These are phyloP conservation scores for Penicillium parvum DNA, from an alignment of 495 filamentous ascomycete genomes.

Conservation along the genomic window DNA sequence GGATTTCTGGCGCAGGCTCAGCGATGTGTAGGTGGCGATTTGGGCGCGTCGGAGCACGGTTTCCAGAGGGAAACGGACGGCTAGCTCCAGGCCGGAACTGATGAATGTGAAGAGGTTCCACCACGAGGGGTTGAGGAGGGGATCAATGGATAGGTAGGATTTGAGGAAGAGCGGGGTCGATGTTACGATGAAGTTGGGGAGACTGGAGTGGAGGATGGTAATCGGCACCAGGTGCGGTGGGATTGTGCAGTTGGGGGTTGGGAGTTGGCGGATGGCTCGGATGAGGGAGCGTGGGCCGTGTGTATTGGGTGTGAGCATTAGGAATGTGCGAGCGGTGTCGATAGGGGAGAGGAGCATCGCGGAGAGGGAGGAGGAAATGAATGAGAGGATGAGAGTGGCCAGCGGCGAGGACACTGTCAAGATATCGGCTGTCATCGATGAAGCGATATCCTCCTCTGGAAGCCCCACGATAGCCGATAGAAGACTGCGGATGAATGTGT, in stretches of 20 bases:
- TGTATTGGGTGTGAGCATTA: conserved; percentile 76
- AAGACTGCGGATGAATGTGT: conserved; percentile 79
- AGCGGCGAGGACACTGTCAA: conserved; percentile 69
- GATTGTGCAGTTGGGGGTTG: conserved; percentile 62
- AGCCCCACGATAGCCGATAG: conserved; percentile 79
- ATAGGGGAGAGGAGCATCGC: conserved; percentile 78
- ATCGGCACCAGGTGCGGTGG: conserved; percentile 67
- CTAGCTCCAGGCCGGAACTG: conserved; percentile 70
- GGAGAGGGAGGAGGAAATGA: conserved; percentile 75
- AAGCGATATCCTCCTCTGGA: conserved; percentile 65
- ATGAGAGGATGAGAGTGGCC: conserved; percentile 70
- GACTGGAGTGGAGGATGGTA: conserved; percentile 78
- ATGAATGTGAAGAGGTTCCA: conserved; percentile 78
- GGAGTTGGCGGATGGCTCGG: conserved; percentile 67
- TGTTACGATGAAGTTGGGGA: conserved; percentile 74
- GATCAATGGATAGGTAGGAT: conserved; percentile 72
- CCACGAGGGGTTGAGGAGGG: conserved; percentile 69
- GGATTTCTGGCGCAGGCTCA: conserved; percentile 51
- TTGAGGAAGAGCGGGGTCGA: conserved; percentile 79
- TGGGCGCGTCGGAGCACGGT: conserved; percentile 88
- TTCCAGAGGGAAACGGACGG: conserved; percentile 82
- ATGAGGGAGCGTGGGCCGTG: conserved; percentile 69
- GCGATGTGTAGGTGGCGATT: conserved; percentile 56
- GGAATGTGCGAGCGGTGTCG: conserved; percentile 81
- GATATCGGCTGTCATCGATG: conserved; percentile 52